A percentile compares a stretch with the other conserved stretches of the same genome.
phyloP scores from a whole-genome alignment of 2,329 filamentous ascomycete genomes.

The Cladosporium sp. region DNA sequence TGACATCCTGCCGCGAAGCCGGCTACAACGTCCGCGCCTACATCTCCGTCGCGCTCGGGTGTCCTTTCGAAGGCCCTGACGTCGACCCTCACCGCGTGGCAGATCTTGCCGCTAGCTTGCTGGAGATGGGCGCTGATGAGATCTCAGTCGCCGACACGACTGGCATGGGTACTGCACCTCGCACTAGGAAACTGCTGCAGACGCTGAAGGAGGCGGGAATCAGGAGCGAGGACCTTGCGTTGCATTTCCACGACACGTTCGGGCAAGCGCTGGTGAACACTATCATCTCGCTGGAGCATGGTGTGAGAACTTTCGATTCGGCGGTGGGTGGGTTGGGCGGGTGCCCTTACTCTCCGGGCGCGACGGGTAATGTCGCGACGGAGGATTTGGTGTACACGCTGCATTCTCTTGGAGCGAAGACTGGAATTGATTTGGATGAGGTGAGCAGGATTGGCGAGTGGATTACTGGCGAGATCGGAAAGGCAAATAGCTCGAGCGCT shows the following conservation, averaged over 20 bases:
- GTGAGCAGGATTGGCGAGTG: constrained; percentile 66
- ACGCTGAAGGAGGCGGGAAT: constrained; percentile 64
- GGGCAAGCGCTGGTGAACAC: constrained; percentile 81
- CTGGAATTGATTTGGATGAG: constrained; percentile 65
- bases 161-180: constrained; percentile 78
- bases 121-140: constrained; percentile 86
- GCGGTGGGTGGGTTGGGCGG: constrained; percentile 77
- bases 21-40: constrained; percentile 70
- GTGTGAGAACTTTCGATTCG: constrained; percentile 72
- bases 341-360: constrained; percentile 79
- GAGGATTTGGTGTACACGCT: constrained; percentile 77
- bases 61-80: constrained; percentile 66
- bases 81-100: constrained; percentile 57
- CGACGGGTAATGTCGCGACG: constrained; percentile 79
- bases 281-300: constrained; percentile 69
- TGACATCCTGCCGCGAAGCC: constrained; percentile 59
- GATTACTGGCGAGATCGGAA: constrained; percentile 62
- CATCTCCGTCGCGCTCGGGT: constrained; percentile 75
- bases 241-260: constrained; percentile 88
- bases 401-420: constrained; percentile 68
- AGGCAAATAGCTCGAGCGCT: constrained; percentile 61
- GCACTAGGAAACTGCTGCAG: constrained; percentile 60
- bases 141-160: constrained; percentile 88
- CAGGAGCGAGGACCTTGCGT: constrained; percentile 64
- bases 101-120: constrained; percentile 57